Percentiles rank a stretch among this genome's conserved stretches.
Conservation (phyloP, 164 flowering plant species). For the Vitis riparia region DNA sequence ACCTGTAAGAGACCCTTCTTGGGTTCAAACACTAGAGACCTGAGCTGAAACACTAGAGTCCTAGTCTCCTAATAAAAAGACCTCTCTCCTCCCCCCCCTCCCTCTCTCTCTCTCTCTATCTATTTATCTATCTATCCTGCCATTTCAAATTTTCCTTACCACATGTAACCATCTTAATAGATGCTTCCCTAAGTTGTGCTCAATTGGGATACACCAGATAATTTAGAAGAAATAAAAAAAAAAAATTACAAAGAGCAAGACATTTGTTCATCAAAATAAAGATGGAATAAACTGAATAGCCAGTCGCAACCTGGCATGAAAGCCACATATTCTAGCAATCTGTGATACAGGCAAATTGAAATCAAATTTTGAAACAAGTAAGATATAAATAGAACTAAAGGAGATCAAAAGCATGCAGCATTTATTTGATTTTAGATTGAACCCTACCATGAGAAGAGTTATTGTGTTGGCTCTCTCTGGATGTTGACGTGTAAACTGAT, state of each 20-base stretch:
- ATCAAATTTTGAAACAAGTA: background rate
- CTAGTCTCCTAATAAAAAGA: no score
- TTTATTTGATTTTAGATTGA: constrained; percentile 10
- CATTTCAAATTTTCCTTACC: background rate
- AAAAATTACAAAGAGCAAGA: background rate
- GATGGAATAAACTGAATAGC: background rate
- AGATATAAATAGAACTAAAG: background rate
- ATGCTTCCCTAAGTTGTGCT: background rate
- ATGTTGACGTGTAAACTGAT: constrained; percentile 57
- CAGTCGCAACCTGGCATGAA: background rate
- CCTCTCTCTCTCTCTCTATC: no score
- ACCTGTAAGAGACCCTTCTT: no score
- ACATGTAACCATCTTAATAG: no score
- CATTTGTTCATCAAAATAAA: background rate
- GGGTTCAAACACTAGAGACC: no score
- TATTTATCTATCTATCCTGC: background rate
- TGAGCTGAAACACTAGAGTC: no score
- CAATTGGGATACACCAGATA: background rate
- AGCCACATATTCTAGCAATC: no score
- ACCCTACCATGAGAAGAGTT: constrained; percentile 58
- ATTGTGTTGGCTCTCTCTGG: constrained; percentile 21
- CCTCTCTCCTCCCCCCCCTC: no score
- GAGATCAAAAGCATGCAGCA: constrained; percentile 2
- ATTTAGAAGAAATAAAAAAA: background rate
- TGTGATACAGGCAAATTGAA: no score